Base-by-base conservation (phyloP, 345 rosid genomes). In the Arabidopsis suecica region DNA sequence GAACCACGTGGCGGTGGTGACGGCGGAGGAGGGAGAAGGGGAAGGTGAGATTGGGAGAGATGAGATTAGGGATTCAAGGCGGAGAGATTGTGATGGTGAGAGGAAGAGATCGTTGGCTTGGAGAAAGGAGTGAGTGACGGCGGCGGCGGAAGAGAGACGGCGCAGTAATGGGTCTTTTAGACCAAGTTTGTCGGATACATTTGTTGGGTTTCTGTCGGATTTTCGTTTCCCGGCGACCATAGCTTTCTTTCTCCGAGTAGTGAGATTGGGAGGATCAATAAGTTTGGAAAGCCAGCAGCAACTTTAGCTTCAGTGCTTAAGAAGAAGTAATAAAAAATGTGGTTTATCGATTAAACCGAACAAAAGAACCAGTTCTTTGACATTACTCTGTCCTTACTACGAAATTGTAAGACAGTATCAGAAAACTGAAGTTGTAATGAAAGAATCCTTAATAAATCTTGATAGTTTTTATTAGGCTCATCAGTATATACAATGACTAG, bases 111-210 rank as follows among this genome's bases (percentile, higher is more conserved):
- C 88, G 74, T 86, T 76, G 38, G 49, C 49, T 60, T 80, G 51
- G 80, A 86, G 84, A 80, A 90, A 93, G 3, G 82, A 66, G 41
- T 69, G 47, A 5, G 85, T 85, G 20, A 83, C 82, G 69, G 82
- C 71, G 49, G 84, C 53, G 76, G 85, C 86, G 47, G 89, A 58
- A 25, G 89, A 62, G 71, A 88, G 73, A 72, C 81, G 69, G 37
- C 84, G 47, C 33, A 76, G 23, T 22, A 88, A 76, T 8, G 81
- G 74, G 18, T 74, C 78, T 13, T 54, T 65, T 22, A n/a, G 61
- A 57, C 50, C 6, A 42, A 47, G 14, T 11, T 54, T 63, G 20
- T 38, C 20, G 65, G 71, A 1, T 75, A 6, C 11, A 44, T 50
- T 53, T 44, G 63, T 51, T 76, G 40, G 23, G 41, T 68, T 33